Conservation (phyloP, 306 rosid genomes). For the Cicer cuneatum region DNA sequence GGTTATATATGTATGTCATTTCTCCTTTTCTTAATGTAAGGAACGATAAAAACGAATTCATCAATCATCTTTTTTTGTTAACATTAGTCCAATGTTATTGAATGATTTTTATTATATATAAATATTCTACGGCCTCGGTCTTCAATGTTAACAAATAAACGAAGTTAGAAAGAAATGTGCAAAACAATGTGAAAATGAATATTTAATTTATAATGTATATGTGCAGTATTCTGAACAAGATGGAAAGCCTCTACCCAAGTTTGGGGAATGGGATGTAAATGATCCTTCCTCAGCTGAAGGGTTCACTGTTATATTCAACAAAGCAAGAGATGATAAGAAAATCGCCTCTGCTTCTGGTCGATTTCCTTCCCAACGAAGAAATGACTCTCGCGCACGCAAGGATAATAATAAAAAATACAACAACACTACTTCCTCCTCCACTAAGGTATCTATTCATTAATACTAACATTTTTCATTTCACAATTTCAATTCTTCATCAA, state of each 20-base stretch:
- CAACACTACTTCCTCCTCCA: constrained; percentile 8
- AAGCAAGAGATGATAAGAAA: constrained; percentile 80
- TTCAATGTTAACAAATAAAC: too few relatives aligned
- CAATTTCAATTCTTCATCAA: background rate
- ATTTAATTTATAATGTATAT: background rate
- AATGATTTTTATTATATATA: too few relatives aligned
- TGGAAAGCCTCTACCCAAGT: constrained; percentile 71
- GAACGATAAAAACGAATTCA: background rate
- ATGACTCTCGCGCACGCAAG: constrained; percentile 41
- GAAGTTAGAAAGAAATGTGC: too few relatives aligned
- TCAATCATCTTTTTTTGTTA: too few relatives aligned
- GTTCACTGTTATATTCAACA: constrained; percentile 76
- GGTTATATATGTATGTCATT: background rate
- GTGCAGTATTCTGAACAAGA: constrained; percentile 54
- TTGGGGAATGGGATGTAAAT: constrained; percentile 96
- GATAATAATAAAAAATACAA: constrained; percentile 35
- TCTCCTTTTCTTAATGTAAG: background rate
- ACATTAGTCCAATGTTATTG: too few relatives aligned
- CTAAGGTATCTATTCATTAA: constrained; percentile 48
- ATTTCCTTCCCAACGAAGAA: constrained; percentile 45
- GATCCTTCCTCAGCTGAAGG: constrained; percentile 87
- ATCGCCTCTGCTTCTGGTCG: constrained; percentile 50
- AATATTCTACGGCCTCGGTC: too few relatives aligned
- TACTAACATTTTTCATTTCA: too few relatives aligned
- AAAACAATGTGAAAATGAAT: too few relatives aligned